Evolutionary conservation across 2,329 filamentous ascomycete genomes (phyloP).

Genomic region (Aschersonia sp.): DNA sequence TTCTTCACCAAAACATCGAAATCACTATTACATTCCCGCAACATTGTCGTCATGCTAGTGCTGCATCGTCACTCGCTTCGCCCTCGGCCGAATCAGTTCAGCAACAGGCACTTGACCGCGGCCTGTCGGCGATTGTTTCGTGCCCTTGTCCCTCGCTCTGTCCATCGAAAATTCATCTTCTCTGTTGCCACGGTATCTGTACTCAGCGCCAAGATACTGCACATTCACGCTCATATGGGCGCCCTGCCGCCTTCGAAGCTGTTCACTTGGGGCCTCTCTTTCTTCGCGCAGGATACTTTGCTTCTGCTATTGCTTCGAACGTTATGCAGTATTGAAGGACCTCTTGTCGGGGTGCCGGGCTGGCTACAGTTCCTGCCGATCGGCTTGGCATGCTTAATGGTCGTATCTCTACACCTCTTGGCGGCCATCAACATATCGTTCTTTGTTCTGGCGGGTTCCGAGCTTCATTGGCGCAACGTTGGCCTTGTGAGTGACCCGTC

Average conservation of each 20-base stretch:
- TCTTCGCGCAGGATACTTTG: constrained; percentile 17
- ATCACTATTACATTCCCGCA: too few relatives aligned
- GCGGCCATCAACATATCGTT: constrained; percentile 14
- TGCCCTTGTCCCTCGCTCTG: constrained; percentile 7
- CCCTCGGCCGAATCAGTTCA: too few relatives aligned
- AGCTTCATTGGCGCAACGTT: constrained; percentile 15
- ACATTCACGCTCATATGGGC: constrained; percentile 16
- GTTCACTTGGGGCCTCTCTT: constrained; percentile 17
- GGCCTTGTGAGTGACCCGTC: constrained; percentile 11
- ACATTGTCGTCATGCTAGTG: too few relatives aligned
- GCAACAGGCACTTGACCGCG: too few relatives aligned
- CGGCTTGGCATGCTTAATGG: constrained; percentile 8
- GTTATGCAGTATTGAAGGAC: constrained; percentile 11
- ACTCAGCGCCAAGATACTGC: constrained; percentile 15
- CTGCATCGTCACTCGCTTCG: too few relatives aligned
- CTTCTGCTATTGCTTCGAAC: constrained; percentile 17
- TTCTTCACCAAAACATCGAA: too few relatives aligned
- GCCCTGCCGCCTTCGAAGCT: constrained; percentile 16
- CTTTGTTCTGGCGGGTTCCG: constrained; percentile 14
- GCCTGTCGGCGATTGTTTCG: too few relatives aligned
- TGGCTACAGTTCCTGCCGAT: constrained; percentile 8
- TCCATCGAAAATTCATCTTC: constrained; percentile 17
- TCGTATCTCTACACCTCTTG: constrained; percentile 9
- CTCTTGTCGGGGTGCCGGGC: constrained; percentile 7
- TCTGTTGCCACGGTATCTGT: constrained; percentile 15